Evolutionary conservation across 306 rosid genomes (phyloP), one percentile per base, ranked within the genome.

Genomic region (Inga leiocalycina): DNA sequence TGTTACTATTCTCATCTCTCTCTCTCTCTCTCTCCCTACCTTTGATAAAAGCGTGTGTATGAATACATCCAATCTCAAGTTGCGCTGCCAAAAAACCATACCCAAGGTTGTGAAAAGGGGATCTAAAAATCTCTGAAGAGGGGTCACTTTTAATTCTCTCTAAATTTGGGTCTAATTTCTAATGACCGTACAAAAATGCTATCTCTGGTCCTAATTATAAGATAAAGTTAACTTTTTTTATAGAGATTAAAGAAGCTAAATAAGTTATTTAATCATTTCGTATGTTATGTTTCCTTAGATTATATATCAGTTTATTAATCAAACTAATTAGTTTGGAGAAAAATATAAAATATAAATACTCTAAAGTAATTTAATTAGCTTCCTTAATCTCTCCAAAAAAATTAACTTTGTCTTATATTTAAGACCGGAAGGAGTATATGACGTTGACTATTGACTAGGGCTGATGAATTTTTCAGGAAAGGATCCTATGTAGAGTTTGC

Each of bases 401-500:
- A 27, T 27, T 27, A 27, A 27, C 30, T 27, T 27, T 27, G 30
- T 27, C 30, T 27, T 27, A 27, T 27, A 27, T 27, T 27, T 27
- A 27, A 27, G 30, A 27, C 1, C 30, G 30, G 30, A 27, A 1
- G 30, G 1, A 27, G 30, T 27, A 27, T 27, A 27, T 27, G 30
- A 27, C 30, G 14, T n/a, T 0, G n/a, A 48, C 45, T 71, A 24
- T 79, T 79, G 4, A 46, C 37, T 48, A 77, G 5, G 57, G 64
- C 64, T 43, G 19, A 7, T 68, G 82, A 74, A 71, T 75, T 64
- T 86, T 11, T 61, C 91, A 91, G 95, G 95, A 91, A 76, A 91
- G 87, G 81, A 88, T 91, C 75, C 86, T 91, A 16, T 91, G 93
- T 79, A 81, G 95, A 89, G 83, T 91, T 46, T 91, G 95, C 90